A percentile compares a stretch with the other conserved stretches of the same genome.
These are phyloP conservation scores for Fragaria vesca DNA, from an alignment of 306 rosid genomes.

Conservation along the genomic window DNA sequence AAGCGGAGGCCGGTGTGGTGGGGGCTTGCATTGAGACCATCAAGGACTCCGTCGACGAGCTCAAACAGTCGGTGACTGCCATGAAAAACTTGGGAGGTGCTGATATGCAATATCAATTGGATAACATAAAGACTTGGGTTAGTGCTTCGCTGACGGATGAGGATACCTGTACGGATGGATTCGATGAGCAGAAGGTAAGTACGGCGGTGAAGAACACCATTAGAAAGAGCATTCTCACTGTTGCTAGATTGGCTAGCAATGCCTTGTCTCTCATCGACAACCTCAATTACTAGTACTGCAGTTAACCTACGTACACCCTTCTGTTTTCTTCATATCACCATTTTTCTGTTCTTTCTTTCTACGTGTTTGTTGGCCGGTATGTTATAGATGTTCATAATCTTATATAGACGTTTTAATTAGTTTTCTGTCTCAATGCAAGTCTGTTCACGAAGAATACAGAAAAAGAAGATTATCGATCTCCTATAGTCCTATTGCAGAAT, in stretches of 20 bases:
- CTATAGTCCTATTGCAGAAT: not conserved
- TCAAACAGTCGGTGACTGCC: not conserved
- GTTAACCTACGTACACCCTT: not conserved
- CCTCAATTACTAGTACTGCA: not conserved
- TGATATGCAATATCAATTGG: conserved; percentile 2
- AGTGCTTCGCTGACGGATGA: conserved; percentile 42
- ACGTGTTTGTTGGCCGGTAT: not conserved
- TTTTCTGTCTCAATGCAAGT: not conserved
- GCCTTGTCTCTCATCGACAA: conserved; percentile 20
- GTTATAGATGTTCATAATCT: not conserved
- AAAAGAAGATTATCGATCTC: not conserved
- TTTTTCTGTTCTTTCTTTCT: not conserved
- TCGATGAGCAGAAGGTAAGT: conserved; percentile 14
- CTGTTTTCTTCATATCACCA: not conserved
- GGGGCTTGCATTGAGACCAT: conserved; percentile 39
- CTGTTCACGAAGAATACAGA: not conserved
- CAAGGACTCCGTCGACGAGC: conserved; percentile 21
- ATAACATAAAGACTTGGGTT: conserved; percentile 35
- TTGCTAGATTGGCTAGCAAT: conserved; percentile 25
- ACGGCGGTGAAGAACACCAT: conserved; percentile 13
- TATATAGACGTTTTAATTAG: not conserved
- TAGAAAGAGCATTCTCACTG: not conserved
- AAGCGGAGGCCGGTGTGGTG: conserved; percentile 22
- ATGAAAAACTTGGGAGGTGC: conserved; percentile 5
- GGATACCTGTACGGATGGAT: conserved; percentile 36